Conservation (phyloP, 495 filamentous ascomycete genomes). For the Saxophila tyrrhenica region DNA sequence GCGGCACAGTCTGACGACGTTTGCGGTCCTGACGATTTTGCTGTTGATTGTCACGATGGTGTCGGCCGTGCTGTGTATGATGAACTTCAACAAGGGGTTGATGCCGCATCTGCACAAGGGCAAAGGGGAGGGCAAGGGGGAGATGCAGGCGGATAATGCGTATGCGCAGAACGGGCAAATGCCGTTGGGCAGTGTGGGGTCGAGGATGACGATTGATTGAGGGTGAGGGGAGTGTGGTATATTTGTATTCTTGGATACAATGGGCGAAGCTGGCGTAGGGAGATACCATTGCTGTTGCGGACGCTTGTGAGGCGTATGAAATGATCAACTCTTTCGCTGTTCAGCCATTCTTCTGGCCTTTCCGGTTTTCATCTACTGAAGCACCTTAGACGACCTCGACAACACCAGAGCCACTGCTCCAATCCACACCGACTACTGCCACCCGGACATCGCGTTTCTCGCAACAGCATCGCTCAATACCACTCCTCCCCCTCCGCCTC, state of each 20-base stretch:
- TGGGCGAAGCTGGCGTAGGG: background rate
- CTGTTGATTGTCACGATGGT: constrained; percentile 81
- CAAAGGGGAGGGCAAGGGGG: constrained; percentile 53
- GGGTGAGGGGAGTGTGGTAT: background rate
- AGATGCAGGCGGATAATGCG: background rate
- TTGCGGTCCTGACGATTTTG: constrained; percentile 83
- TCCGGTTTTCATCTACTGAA: too few relatives aligned
- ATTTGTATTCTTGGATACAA: background rate
- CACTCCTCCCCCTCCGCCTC: too few relatives aligned
- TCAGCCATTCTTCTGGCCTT: too few relatives aligned
- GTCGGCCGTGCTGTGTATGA: constrained; percentile 74
- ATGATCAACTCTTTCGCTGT: too few relatives aligned
- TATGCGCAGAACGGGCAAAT: background rate
- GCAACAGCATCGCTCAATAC: too few relatives aligned
- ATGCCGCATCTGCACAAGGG: constrained; percentile 72
- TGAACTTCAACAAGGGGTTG: constrained; percentile 83
- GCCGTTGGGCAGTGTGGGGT: constrained; percentile 1
- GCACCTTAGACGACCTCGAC: too few relatives aligned
- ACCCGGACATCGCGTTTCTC: too few relatives aligned
- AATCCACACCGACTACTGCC: too few relatives aligned
- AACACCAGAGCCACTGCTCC: too few relatives aligned
- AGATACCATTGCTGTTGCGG: background rate
- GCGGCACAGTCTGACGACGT: constrained; percentile 71
- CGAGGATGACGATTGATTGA: constrained; percentile 15
- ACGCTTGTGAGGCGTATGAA: background rate